A percentile compares a stretch with the other conserved stretches of the same genome.
Evolutionary conservation across 768 basidiomycete genomes (phyloP).

Genomic region (Xerocomellus intermedius): DNA sequence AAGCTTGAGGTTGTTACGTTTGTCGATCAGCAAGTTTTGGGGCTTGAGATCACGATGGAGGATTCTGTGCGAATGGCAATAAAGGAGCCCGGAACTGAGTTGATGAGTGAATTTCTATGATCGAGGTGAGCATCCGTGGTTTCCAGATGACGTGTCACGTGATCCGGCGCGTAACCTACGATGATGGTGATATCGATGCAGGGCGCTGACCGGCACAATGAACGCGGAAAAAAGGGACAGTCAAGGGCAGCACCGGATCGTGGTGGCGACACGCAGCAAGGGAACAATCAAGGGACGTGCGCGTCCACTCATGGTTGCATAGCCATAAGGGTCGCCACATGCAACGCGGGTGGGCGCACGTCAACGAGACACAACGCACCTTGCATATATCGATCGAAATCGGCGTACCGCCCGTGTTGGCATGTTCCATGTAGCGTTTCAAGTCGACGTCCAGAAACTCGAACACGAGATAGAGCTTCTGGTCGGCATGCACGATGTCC

Average conservation of each 20-base stretch:
- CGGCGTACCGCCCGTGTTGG: conserved; percentile 67
- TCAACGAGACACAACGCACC: conserved; percentile 47
- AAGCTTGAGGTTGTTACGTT: conserved; percentile 86
- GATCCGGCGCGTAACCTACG: conserved; percentile 27
- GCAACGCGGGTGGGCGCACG: neutral
- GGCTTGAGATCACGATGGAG: conserved; percentile 97
- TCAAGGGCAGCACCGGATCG: neutral
- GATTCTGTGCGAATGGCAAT: conserved; percentile 93
- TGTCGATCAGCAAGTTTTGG: conserved; percentile 93
- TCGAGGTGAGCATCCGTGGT: conserved; percentile 8
- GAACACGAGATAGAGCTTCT: conserved; percentile 96
- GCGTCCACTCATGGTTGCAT: conserved; percentile 6
- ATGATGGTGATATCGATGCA: conserved; percentile 20
- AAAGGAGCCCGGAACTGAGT: conserved; percentile 85
- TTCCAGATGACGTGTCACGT: conserved; percentile 26
- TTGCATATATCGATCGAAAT: conserved; percentile 75
- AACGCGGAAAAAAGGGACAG: neutral
- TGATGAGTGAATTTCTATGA: conserved; percentile 95
- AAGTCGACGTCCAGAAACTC: conserved; percentile 97
- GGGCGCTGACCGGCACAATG: conserved; percentile 2
- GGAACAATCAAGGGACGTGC: conserved; percentile 1
- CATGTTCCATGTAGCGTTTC: conserved; percentile 94
- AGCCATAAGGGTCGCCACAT: conserved; percentile 8
- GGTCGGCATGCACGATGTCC: conserved; percentile 96
- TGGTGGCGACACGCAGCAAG: conserved; percentile 9